Conservation (phyloP, 2,329 filamentous ascomycete genomes). For the Tetracladium maxilliforme region DNA sequence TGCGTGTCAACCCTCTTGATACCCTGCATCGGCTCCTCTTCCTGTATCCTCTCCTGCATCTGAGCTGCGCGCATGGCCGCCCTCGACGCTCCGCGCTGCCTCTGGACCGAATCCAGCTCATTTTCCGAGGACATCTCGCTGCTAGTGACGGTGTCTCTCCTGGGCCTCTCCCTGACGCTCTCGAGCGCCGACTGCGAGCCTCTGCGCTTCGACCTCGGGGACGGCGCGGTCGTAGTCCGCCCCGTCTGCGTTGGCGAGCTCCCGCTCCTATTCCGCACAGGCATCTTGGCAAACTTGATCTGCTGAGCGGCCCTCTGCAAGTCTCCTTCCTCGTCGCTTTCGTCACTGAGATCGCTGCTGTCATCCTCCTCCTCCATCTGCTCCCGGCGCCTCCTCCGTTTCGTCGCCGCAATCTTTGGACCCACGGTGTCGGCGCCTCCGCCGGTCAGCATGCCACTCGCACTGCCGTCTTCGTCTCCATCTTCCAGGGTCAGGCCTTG, state of each 20-base stretch:
- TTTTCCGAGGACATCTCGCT: slow-evolving; percentile 76
- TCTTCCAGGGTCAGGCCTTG: slow-evolving; percentile 51
- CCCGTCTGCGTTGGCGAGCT: slow-evolving; percentile 63
- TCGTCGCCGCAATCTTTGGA: slow-evolving; percentile 49
- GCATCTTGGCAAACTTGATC: slow-evolving; percentile 95
- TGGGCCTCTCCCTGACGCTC: slow-evolving; percentile 51
- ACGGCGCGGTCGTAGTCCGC: slow-evolving; percentile 21
- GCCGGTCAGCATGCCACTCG: slow-evolving; percentile 53
- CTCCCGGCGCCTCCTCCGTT: slow-evolving; percentile 51
- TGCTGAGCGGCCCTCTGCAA: slow-evolving; percentile 67
- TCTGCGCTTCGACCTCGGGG: slow-evolving; percentile 31
- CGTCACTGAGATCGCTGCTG: slow-evolving; percentile 72
- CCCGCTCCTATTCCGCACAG: slow-evolving; percentile 68
- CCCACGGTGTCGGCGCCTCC: slow-evolving; percentile 53
- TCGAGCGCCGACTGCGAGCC: slow-evolving; percentile 61
- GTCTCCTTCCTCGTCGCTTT: slow-evolving; percentile 67
- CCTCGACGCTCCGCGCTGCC: slow-evolving; percentile 17
- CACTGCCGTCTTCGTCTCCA: slow-evolving; percentile 55
- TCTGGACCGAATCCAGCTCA: slow-evolving; percentile 45
- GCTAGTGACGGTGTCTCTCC: slow-evolving; percentile 66
- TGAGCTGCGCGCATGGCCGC: slow-evolving; percentile 26
- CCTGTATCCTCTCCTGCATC: slow-evolving; percentile 14
- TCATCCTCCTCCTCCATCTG: slow-evolving; percentile 68
- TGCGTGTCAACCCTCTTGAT: slow-evolving; percentile 3
- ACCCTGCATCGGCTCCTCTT: slow-evolving; percentile 2